These are phyloP conservation scores for Exobasidium cylindrosporum DNA, from an alignment of 1,284 basidiomycete species.

Conservation along the genomic window DNA sequence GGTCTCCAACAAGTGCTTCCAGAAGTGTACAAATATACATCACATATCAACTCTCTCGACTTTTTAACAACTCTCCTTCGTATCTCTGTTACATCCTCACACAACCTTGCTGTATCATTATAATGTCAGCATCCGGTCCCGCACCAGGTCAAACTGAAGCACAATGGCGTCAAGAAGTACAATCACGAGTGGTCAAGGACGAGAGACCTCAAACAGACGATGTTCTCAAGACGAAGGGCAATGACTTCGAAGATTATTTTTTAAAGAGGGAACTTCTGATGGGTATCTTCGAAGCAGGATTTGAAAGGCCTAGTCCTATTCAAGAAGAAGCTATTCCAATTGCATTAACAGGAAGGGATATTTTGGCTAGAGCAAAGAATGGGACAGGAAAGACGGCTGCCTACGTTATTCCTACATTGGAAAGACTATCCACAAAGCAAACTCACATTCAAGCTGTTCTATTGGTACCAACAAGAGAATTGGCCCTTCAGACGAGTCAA, in stretches of 20 bases:
- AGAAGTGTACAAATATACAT: slow-evolving; percentile 2
- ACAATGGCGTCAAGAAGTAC: slow-evolving; percentile 17
- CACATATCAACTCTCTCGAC: not conserved
- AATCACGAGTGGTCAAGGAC: slow-evolving; percentile 27
- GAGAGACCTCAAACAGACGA: slow-evolving; percentile 54
- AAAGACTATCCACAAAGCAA: slow-evolving; percentile 81
- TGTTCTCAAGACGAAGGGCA: slow-evolving; percentile 53
- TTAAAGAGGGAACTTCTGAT: slow-evolving; percentile 55
- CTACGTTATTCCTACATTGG: slow-evolving; percentile 93
- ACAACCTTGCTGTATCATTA: slow-evolving; percentile 11
- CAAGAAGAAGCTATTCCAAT: slow-evolving; percentile 78
- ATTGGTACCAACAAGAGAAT: slow-evolving; percentile 54
- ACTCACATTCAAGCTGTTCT: slow-evolving; percentile 75
- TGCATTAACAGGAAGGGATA: slow-evolving; percentile 65
- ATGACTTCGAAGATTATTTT: slow-evolving; percentile 55
- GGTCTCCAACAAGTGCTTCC: slow-evolving; percentile 3
- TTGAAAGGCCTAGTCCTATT: slow-evolving; percentile 93
- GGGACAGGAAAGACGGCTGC: slow-evolving; percentile 78
- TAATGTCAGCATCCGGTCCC: slow-evolving; percentile 41
- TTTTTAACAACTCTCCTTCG: not conserved
- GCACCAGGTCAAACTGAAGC: slow-evolving; percentile 35
- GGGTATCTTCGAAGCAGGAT: slow-evolving; percentile 59
- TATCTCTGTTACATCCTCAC: not conserved
- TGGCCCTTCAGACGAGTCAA: slow-evolving; percentile 73
- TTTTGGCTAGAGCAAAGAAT: slow-evolving; percentile 68